These are phyloP conservation scores for Hortiboletus campestris DNA, from an alignment of 768 basidiomycete species.

Conservation along the genomic window DNA sequence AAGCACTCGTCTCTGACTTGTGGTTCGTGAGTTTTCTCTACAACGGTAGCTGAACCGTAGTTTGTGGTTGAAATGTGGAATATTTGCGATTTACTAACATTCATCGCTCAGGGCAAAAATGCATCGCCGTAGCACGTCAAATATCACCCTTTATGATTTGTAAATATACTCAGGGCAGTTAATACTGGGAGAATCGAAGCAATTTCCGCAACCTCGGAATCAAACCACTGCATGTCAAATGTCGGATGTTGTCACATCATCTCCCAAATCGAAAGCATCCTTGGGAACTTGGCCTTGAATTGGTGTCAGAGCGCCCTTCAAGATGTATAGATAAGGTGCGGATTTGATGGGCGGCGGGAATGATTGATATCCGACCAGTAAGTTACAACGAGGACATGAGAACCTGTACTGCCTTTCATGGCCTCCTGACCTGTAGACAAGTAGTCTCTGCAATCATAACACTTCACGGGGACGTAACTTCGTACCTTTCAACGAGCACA, in stretches of 20 bases:
- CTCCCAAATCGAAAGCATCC: constrained; percentile 73
- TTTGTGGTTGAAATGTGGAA: constrained; percentile 4
- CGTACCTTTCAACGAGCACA: constrained; percentile 76
- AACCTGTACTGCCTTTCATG: constrained; percentile 77
- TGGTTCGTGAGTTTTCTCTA: constrained; percentile 61
- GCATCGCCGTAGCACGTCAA: background rate
- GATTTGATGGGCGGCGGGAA: constrained; percentile 74
- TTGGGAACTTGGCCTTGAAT: constrained; percentile 82
- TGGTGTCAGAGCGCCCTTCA: constrained; percentile 82
- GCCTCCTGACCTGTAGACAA: constrained; percentile 50
- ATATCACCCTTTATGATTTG: background rate
- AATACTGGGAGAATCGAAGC: background rate
- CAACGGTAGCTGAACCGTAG: constrained; percentile 79
- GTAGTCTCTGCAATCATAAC: constrained; percentile 16
- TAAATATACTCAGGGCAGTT: background rate
- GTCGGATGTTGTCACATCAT: background rate
- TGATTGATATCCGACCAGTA: constrained; percentile 68
- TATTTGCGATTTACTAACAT: constrained; percentile 9
- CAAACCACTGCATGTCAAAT: constrained; percentile 1
- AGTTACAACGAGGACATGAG: constrained; percentile 48
- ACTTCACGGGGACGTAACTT: constrained; percentile 13
- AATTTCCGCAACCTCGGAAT: background rate
- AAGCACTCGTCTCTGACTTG: constrained; percentile 40
- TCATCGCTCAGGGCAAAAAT: background rate
- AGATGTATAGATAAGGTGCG: constrained; percentile 75